phyloP scores from a whole-genome alignment of 805 yeast species.

The Starmerella apis region DNA sequence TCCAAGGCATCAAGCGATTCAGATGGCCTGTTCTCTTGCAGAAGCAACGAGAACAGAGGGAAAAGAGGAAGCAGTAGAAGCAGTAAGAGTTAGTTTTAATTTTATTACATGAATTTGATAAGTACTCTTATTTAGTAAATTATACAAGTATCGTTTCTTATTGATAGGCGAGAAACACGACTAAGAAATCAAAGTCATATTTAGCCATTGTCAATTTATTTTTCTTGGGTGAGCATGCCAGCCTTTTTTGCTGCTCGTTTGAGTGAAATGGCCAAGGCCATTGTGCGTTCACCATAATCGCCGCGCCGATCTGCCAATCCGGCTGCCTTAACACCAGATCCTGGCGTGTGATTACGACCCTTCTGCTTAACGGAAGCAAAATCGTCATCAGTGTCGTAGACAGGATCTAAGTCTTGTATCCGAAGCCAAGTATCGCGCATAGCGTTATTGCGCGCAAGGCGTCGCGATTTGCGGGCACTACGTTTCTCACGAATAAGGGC shows the following conservation, averaged over 20 bases:
- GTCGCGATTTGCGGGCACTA: conserved; percentile 22
- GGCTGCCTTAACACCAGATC: conserved; percentile 22
- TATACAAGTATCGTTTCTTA: no score
- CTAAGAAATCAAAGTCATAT: no score
- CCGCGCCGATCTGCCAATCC: conserved; percentile 17
- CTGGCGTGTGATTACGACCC: conserved; percentile 10
- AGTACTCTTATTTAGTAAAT: no score
- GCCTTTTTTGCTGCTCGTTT: conserved; percentile 12
- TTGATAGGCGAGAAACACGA: no score
- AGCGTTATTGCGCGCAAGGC: conserved; percentile 25
- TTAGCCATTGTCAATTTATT: neutral
- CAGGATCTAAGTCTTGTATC: conserved; percentile 30
- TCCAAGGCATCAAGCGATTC: no score
- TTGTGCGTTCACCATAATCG: conserved; percentile 22
- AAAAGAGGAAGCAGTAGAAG: no score
- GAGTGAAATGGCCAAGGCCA: conserved; percentile 13
- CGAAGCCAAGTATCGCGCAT: conserved; percentile 27
- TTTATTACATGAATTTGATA: no score
- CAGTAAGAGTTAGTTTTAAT: no score
- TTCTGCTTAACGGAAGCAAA: conserved; percentile 1
- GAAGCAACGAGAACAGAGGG: no score
- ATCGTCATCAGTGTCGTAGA: conserved; percentile 32
- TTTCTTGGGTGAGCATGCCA: neutral
- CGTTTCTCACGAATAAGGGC: conserved; percentile 21
- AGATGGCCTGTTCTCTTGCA: no score